Base-by-base conservation (phyloP, 1,139 yeast genomes). In the Yamadazyma trypodendri region DNA sequence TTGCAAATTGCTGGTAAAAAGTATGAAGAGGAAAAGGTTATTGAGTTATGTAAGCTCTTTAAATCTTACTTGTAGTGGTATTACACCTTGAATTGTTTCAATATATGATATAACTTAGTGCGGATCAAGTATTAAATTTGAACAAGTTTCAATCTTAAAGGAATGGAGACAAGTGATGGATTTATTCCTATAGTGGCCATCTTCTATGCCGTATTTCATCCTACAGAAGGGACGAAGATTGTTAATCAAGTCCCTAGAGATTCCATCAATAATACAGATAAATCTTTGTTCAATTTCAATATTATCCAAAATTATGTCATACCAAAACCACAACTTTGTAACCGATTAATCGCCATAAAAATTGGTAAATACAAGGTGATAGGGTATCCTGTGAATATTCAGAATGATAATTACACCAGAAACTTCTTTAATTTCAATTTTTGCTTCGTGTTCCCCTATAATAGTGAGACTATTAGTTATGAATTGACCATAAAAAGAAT, bases 221-320 rank as follows among this genome's bases (percentile, higher is more conserved):
- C 97, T 0, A 85, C 92, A 0, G 95, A 88, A 52, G 98, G 98
- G 2, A 84, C 98, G 0, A 86, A 89, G 58, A 90, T 92, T n/a
- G 77, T 87, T 3, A 86, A 86, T 51, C 97, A 94, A 55, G 95
- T 88, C 1, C 99, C 98, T 2, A 41, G 74, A 73, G 43, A 88
- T 74, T 38, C 74, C 68, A 43, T 76, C 70, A 78, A 28, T 23
- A 25, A 22, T n/a, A 34, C 43, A 2, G 38, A 42, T 15, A 34
- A 36, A n/a, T 39, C 51, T 2, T 62, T 84, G 24, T 81, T 90
- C 54, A 82, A 86, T 51, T 92, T 94, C 60, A 95, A 88, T 55
- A 74, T 86, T 2, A 81, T 94, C 31, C 87, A 87, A 55, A 90
- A 88, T 65, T 92, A 87, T 56, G 79, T 92, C 34, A 90, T 92